phyloP scores from a whole-genome alignment of 768 basidiomycete species.

The Kwoniella dendrophila region DNA sequence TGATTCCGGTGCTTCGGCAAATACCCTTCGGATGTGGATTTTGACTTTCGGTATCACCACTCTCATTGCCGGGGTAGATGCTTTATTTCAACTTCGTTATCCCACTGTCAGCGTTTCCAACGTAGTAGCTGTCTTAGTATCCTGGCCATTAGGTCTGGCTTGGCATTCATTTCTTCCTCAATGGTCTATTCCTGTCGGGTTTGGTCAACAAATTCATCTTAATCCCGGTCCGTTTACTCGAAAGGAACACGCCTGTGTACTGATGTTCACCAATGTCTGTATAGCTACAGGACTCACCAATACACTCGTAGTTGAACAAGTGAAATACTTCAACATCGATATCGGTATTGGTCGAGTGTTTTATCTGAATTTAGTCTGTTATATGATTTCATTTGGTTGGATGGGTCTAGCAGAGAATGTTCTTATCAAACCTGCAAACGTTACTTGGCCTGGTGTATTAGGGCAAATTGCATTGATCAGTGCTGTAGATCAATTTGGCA shows the following conservation, averaged over 20 bases:
- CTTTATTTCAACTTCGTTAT: not conserved
- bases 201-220: not conserved
- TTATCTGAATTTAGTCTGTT: not conserved
- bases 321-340: constrained; percentile 2
- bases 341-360: not conserved
- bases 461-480: not conserved
- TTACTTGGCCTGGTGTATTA: not conserved
- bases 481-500: not conserved
- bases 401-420: not conserved
- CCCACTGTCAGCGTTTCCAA: not conserved
- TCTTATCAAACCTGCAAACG: not conserved
- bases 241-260: constrained; percentile 1
- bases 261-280: constrained; percentile 3
- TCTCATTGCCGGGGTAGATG: not conserved
- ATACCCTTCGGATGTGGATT: not conserved
- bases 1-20: not conserved
- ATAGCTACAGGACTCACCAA: not conserved
- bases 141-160: not conserved
- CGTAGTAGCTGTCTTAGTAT: not conserved
- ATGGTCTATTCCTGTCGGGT: not conserved
- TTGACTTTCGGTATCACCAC: not conserved
- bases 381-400: not conserved
- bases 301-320: not conserved
- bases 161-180: not conserved
- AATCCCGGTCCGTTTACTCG: not conserved